A percentile compares a stretch with the other conserved stretches of the same genome.
Conservation (phyloP, 495 filamentous ascomycete species). For the Annulohypoxylon bovei region DNA sequence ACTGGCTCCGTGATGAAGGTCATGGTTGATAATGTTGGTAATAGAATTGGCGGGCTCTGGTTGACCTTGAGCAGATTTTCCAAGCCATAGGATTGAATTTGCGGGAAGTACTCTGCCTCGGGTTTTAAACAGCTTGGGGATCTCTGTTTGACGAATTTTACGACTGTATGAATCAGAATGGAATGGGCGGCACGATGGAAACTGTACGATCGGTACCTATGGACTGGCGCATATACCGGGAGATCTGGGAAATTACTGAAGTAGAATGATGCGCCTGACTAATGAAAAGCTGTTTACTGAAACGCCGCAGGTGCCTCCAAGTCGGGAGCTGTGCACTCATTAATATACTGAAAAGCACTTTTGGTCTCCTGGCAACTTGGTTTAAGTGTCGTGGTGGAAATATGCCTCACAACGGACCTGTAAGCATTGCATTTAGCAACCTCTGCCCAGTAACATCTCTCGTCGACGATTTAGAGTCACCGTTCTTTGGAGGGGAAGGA, state of each 20-base stretch:
- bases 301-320: slow-evolving; percentile 6
- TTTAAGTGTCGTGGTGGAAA: slow-evolving; percentile 29
- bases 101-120: background rate
- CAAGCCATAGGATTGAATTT: background rate
- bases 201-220: slow-evolving; percentile 20
- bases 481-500: background rate
- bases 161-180: slow-evolving; percentile 9
- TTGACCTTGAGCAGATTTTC: background rate
- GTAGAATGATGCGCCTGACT: background rate
- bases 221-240: slow-evolving; percentile 7
- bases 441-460: background rate
- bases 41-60: slow-evolving; percentile 8
- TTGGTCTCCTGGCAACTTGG: slow-evolving; percentile 34
- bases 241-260: background rate
- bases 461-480: background rate
- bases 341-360: slow-evolving; percentile 26
- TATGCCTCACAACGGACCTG: slow-evolving; percentile 29
- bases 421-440: background rate
- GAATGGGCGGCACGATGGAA: background rate
- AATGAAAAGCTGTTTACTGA: slow-evolving; percentile 16
- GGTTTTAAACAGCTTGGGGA: background rate
- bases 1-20: slow-evolving; percentile 5
- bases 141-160: background rate
- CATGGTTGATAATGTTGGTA: background rate
- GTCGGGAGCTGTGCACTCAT: slow-evolving; percentile 35